phyloP scores from a whole-genome alignment of 257 asterid species.

The Salvia rosmarinus region DNA sequence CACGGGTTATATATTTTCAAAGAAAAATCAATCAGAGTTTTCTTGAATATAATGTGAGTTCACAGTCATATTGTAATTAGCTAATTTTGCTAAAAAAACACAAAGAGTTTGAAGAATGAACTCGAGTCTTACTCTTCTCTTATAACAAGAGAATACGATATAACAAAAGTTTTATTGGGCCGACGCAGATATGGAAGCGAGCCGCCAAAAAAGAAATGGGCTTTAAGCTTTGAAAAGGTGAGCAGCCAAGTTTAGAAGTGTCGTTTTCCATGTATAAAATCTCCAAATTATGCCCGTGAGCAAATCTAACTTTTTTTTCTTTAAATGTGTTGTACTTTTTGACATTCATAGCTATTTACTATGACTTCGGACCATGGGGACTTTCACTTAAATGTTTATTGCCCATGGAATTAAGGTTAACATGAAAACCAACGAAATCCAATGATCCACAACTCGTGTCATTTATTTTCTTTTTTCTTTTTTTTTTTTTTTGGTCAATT shows the following conservation, averaged over 20 bases:
- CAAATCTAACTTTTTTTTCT: background rate
- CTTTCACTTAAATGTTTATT: background rate
- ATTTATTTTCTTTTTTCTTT: too few relatives aligned
- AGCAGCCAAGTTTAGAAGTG: background rate
- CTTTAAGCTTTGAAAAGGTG: background rate
- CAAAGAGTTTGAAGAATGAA: too few relatives aligned
- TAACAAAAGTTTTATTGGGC: background rate
- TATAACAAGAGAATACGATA: too few relatives aligned
- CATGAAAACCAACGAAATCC: too few relatives aligned
- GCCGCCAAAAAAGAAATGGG: background rate
- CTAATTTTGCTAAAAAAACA: too few relatives aligned
- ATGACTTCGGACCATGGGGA: background rate
- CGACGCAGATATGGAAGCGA: background rate
- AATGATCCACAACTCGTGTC: too few relatives aligned
- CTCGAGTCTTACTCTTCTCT: too few relatives aligned
- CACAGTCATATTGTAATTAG: too few relatives aligned
- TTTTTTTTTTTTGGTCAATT: too few relatives aligned
- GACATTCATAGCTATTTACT: background rate
- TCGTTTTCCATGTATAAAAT: background rate
- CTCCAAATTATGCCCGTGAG: slow-evolving; percentile 9
- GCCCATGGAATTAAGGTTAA: background rate
- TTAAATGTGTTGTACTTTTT: background rate
- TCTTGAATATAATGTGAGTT: too few relatives aligned
- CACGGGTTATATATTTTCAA: too few relatives aligned
- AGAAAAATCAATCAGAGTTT: too few relatives aligned